phyloP scores from a whole-genome alignment of 495 filamentous ascomycete genomes.

The Aspergillus avenaceus region DNA sequence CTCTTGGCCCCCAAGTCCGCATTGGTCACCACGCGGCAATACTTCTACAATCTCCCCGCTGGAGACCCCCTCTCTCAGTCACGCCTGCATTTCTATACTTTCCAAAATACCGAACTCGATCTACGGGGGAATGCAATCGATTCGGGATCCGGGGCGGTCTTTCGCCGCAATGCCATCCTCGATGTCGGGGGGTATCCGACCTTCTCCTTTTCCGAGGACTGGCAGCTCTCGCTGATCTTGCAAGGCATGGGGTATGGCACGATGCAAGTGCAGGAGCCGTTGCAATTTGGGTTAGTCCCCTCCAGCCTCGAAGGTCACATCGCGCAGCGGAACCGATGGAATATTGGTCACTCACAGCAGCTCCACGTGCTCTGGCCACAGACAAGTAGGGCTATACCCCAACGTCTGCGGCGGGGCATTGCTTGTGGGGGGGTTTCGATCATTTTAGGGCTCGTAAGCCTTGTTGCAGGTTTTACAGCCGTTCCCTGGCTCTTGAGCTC shows the following conservation, averaged over 20 bases:
- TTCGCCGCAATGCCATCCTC: conserved; percentile 39
- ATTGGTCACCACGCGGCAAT: conserved; percentile 33
- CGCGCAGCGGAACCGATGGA: conserved; percentile 42
- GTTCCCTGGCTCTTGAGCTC: conserved; percentile 21
- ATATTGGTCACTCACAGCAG: conserved; percentile 37
- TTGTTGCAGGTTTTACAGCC: conserved; percentile 16
- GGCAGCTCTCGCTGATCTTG: conserved; percentile 42
- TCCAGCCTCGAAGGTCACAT: conserved; percentile 43
- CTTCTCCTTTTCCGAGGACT: conserved; percentile 48
- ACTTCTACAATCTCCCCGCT: conserved; percentile 49
- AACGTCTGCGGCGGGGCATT: conserved; percentile 21
- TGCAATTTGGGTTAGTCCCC: conserved; percentile 52
- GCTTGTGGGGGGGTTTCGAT: conserved; percentile 24
- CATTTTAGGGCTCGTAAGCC: conserved; percentile 15
- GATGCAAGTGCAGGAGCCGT: conserved; percentile 42
- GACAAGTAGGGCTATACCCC: conserved; percentile 8
- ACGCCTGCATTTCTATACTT: conserved; percentile 39
- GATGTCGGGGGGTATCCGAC: conserved; percentile 47
- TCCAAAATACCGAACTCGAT: conserved; percentile 28
- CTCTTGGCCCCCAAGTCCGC: conserved; percentile 27
- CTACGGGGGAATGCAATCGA: conserved; percentile 20
- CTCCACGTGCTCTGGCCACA: conserved; percentile 16
- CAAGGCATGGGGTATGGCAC: conserved; percentile 39
- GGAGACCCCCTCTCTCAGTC: conserved; percentile 47
- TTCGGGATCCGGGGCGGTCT: conserved; percentile 48